A percentile compares a stretch with the other conserved stretches of the same genome.
phyloP scores from a whole-genome alignment of 2,329 filamentous ascomycete species.

The Beauveria varroae region DNA sequence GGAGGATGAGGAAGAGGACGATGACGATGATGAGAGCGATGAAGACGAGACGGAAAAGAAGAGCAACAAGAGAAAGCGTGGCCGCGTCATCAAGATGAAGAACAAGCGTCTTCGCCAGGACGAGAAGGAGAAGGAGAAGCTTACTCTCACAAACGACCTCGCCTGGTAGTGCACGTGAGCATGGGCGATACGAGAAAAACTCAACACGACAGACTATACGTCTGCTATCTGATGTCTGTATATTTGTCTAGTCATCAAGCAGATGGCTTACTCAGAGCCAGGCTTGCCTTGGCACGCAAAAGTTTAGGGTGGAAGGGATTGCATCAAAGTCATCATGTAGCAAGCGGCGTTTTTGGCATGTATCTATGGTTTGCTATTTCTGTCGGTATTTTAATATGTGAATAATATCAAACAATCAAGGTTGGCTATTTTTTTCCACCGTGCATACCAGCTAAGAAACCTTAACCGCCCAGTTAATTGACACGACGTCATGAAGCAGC shows the following conservation, averaged over 20 bases:
- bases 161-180: slow-evolving; percentile 25
- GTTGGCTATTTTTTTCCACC: too few species aligned
- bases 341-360: slow-evolving; percentile 12
- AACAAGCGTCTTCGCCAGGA: slow-evolving; percentile 40
- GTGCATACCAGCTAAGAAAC: not conserved
- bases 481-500: slow-evolving; percentile 6
- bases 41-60: slow-evolving; percentile 49
- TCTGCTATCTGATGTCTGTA: not conserved
- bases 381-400: slow-evolving; percentile 8
- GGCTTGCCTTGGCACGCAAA: not conserved
- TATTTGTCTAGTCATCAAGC: not conserved
- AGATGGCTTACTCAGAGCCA: not conserved
- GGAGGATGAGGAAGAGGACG: slow-evolving; percentile 48
- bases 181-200: not conserved
- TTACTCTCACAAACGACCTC: slow-evolving; percentile 34
- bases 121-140: slow-evolving; percentile 51
- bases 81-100: slow-evolving; percentile 38
- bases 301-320: not conserved
- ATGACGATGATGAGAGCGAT: slow-evolving; percentile 51
- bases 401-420: slow-evolving; percentile 1
- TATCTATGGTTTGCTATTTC: slow-evolving; percentile 3
- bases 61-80: slow-evolving; percentile 49
- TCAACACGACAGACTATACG: not conserved
- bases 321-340: slow-evolving; percentile 9
- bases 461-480: not conserved